Evolutionary conservation across 1,139 yeast genomes (phyloP), one percentile per base, ranked within the genome.

Genomic region (Suhomyces yuchorum): DNA sequence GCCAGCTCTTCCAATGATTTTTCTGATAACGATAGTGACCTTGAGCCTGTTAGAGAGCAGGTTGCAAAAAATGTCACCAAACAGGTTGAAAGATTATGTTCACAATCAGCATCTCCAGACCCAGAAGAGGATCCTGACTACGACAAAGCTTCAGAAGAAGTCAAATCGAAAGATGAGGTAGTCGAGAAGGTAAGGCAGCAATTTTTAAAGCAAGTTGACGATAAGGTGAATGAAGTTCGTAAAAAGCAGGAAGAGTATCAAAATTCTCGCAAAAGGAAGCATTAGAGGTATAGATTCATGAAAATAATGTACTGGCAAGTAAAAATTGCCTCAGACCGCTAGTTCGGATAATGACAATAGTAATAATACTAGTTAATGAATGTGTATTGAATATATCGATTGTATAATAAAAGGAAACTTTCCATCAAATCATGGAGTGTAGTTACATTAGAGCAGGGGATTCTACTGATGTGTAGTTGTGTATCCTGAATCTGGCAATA

Each of bases 181-280:
- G 56, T 57, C 14, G 62, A 57, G 43, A 55, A 51, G 34, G 53
- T 59, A 19, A 56, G 60, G 42, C 54, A 51, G 32, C 59, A 57
- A 34, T 61, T 61, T 46, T 49, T 60, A 42, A 55, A 59, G 35
- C 65, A 56, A 47, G 64, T 61, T 12, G 63, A 61, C 42, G 64
- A 59, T 26, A 59, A 58, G 49, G 59, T 59, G 33, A 51, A 47
- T 38, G 56, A 54, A 38, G 51, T 47, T 2, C 37, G 52, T 8
- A 55, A 47, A 40, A 51, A 52, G 41, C 56, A 54, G 42, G 56
- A 52, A 46, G 50, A 52, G 49, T 49, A 49, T 19, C 49, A 49
- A 30, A 19, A 12, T 24, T 44, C 51, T 6, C 47, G 47, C 33
- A 44, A 45, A 36, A 45, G 47, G 34, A 39, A 42, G 48, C 44